Evolutionary conservation across 1,284 basidiomycete genomes (phyloP), one percentile per base, ranked within the genome.

Genomic region (Peniophora sp.): DNA sequence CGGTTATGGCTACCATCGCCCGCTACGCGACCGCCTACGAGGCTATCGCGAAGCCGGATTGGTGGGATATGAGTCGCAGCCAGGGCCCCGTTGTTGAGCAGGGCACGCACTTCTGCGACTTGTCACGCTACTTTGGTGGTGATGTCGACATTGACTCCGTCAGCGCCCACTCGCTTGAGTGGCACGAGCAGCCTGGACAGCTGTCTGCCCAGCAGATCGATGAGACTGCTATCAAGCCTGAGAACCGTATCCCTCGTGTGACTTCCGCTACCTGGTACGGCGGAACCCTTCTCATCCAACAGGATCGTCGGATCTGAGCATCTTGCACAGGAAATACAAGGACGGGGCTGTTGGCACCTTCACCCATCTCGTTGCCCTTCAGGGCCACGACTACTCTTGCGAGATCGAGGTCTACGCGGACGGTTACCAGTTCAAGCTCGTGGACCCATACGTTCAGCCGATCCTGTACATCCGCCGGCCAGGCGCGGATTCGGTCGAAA

Each of bases 61-160:
- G 97, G 96, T 99, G 97, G 97, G 88, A 96, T 78, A 98, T 98
- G 72, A 81, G 86, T 22, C 90, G 81, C 72, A 89, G 86, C 61
- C 83, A 78, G 48, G 96, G 96, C 35, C 96, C 96, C 12, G 83
- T 99, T 62, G 81, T 99, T 55, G 97, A 98, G 70, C 96, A 98
- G 70, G 96, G 91, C 39, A 99, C 97, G 8, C 96, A 88, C 67
- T 88, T 90, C 68, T 88, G 85, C 60, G 90, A 92, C 68, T 76
- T 95, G 43, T 95, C 92, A 49, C 87, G 96, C 59, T 99, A 98
- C 78, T 98, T 99, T 68, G 96, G 95, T 50, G 96, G 96, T 42
- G 96, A 98, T 60, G 93, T 98, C 52, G 90, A 97, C 63, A 85
- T 96, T 54, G 71, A 78, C 53, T 83, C 83, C 44, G 93, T 98